A percentile compares a stretch with the other conserved stretches of the same genome.
Evolutionary conservation across 2,329 filamentous ascomycete species (phyloP).

Genomic region (Aureobasidium sp.): DNA sequence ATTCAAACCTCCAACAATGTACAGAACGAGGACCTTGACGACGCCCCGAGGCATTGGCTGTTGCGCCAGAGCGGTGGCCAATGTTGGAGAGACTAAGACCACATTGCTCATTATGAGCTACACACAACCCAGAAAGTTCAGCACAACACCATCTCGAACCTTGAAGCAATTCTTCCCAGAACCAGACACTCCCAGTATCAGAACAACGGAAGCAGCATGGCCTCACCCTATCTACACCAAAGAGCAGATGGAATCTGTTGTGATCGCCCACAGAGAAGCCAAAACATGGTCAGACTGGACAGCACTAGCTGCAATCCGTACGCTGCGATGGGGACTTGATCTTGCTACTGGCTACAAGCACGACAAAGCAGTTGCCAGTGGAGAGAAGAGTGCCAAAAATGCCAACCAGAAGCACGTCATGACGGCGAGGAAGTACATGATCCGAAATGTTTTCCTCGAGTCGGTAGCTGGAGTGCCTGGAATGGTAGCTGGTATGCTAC

Average conservation of each 20-base stretch:
- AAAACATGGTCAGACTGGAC: slow-evolving; percentile 66
- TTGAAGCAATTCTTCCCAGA: slow-evolving; percentile 40
- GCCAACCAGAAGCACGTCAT: slow-evolving; percentile 56
- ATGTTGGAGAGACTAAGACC: background rate
- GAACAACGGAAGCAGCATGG: slow-evolving; percentile 40
- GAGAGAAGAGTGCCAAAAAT: slow-evolving; percentile 33
- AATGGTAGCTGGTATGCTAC: slow-evolving; percentile 92
- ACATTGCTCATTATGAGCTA: background rate
- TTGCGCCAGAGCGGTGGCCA: background rate
- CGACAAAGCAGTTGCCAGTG: slow-evolving; percentile 41
- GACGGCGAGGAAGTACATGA: slow-evolving; percentile 82
- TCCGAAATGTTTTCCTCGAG: slow-evolving; percentile 87
- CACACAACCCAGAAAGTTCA: slow-evolving; percentile 30
- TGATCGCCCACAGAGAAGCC: slow-evolving; percentile 67
- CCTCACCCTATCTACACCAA: slow-evolving; percentile 55
- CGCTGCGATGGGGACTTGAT: slow-evolving; percentile 74
- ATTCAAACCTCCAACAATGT: slow-evolving; percentile 16
- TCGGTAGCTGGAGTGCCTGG: slow-evolving; percentile 91
- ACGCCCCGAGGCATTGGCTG: background rate
- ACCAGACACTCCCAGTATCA: slow-evolving; percentile 35
- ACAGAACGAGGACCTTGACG: slow-evolving; percentile 18
- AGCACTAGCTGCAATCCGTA: slow-evolving; percentile 66
- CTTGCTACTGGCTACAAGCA: slow-evolving; percentile 73
- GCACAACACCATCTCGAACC: slow-evolving; percentile 25
- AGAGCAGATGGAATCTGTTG: slow-evolving; percentile 66